phyloP scores from a whole-genome alignment of 2,329 filamentous ascomycete species.

The Diaporthe sp. region DNA sequence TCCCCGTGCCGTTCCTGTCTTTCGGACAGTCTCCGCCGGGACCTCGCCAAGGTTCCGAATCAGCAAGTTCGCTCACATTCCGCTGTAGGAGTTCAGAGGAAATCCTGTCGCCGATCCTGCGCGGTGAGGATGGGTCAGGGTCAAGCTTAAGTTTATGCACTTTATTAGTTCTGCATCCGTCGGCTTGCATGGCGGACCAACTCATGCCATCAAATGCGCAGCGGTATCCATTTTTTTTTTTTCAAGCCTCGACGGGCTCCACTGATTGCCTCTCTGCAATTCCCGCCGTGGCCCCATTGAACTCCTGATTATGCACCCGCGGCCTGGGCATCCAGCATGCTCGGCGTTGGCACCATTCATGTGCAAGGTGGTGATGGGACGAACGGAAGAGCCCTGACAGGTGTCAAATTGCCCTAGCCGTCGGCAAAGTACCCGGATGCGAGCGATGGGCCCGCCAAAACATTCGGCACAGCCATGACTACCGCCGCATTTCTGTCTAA shows the following conservation, averaged over 20 bases:
- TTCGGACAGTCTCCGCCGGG: neutral
- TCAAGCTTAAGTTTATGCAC: neutral
- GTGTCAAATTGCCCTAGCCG: neutral
- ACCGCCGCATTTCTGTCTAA: neutral
- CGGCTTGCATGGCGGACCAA: neutral
- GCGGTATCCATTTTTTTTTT: neutral
- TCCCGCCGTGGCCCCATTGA: neutral
- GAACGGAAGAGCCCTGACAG: neutral
- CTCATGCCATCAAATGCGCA: neutral
- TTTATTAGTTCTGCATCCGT: neutral
- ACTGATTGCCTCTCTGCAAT: neutral
- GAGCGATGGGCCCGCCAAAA: neutral
- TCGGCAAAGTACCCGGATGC: neutral
- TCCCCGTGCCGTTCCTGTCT: neutral
- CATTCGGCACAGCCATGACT: neutral
- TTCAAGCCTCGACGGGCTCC: neutral
- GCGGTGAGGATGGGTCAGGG: slow-evolving; percentile 2
- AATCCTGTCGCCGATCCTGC: neutral
- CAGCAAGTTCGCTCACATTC: neutral
- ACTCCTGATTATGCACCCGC: slow-evolving; percentile 1
- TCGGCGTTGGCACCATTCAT: neutral
- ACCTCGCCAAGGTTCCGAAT: neutral
- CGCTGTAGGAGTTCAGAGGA: neutral
- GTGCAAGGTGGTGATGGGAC: neutral
- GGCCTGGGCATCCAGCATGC: neutral